Evolutionary conservation across 192 early-diverging fungal genomes (phyloP).

Genomic region (Coemansia sp.): DNA sequence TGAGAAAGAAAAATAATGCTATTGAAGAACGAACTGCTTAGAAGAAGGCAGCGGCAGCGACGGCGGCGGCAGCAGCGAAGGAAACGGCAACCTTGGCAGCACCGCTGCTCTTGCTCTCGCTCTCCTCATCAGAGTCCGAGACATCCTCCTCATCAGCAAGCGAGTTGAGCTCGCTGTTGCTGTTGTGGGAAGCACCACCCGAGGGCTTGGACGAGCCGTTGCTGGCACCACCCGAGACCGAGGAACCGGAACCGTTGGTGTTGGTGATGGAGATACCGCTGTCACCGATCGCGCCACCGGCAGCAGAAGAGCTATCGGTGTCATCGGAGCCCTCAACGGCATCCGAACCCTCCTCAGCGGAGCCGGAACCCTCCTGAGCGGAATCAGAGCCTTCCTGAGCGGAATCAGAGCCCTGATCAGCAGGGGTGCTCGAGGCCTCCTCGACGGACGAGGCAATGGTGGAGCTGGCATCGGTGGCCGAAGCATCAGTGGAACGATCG

Average conservation of each 20-base stretch:
- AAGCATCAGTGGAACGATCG: neutral
- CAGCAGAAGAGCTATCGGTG: neutral
- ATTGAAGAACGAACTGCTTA: slow-evolving; percentile 16
- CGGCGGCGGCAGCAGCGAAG: slow-evolving; percentile 25
- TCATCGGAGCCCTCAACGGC: neutral
- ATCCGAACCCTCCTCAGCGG: neutral
- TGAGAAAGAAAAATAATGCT: slow-evolving; percentile 2
- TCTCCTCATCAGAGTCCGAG: neutral
- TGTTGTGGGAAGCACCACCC: neutral
- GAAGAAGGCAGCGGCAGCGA: slow-evolving; percentile 47
- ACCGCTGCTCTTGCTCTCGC: slow-evolving; percentile 13
- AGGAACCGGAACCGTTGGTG: neutral
- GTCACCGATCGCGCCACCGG: slow-evolving; percentile 4
- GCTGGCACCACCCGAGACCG: neutral
- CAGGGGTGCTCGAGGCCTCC: neutral
- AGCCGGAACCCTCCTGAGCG: neutral
- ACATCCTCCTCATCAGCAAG: slow-evolving; percentile 6
- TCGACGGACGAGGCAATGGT: neutral
- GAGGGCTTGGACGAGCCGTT: slow-evolving; percentile 11
- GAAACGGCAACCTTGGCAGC: slow-evolving; percentile 27
- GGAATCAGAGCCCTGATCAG: too few species aligned
- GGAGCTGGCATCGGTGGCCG: slow-evolving; percentile 1
- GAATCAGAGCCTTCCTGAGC: neutral
- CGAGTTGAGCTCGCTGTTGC: slow-evolving; percentile 2
- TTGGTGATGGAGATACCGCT: slow-evolving; percentile 8